Percentiles rank a stretch among this genome's conserved stretches.
Conservation (phyloP, 2,329 filamentous ascomycete genomes). For the Cercospora zeina region DNA sequence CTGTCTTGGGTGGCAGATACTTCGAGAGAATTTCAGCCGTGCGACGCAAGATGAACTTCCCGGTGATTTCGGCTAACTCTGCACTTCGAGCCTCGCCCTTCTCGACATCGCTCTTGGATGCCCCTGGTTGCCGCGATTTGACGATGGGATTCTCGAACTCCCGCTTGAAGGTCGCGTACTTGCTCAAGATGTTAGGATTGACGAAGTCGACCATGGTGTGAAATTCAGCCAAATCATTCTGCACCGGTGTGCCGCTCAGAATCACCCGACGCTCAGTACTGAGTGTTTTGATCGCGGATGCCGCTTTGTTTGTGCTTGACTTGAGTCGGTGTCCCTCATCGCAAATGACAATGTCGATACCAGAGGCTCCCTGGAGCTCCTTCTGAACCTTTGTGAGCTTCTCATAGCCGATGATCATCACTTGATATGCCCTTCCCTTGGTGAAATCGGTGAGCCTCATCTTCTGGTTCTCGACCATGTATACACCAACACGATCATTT, state of each 20-base stretch:
- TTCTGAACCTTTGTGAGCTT: constrained; percentile 66
- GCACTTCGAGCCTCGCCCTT: constrained; percentile 63
- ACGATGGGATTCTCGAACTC: constrained; percentile 66
- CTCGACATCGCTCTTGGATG: constrained; percentile 61
- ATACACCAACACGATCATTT: constrained; percentile 67
- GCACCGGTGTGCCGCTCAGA: constrained; percentile 66
- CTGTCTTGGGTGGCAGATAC: constrained; percentile 66
- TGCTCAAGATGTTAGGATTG: constrained; percentile 65
- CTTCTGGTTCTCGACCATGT: constrained; percentile 60
- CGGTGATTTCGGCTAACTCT: constrained; percentile 61
- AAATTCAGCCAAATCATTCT: constrained; percentile 68
- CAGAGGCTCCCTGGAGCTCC: constrained; percentile 61
- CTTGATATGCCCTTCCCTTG: constrained; percentile 64
- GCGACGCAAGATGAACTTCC: constrained; percentile 64
- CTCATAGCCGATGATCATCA: constrained; percentile 75
- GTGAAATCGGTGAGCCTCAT: constrained; percentile 68
- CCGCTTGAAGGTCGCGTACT: constrained; percentile 62
- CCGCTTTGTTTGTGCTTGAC: constrained; percentile 68
- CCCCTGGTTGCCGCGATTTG: constrained; percentile 63
- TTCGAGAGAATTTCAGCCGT: constrained; percentile 66
- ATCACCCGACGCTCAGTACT: constrained; percentile 63
- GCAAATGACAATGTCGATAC: constrained; percentile 69
- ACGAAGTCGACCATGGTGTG: constrained; percentile 69
- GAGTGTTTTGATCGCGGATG: constrained; percentile 63
- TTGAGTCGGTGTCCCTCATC: constrained; percentile 69